phyloP scores from a whole-genome alignment of 106 monocot genomes.

The Hemerocallis citrina region DNA sequence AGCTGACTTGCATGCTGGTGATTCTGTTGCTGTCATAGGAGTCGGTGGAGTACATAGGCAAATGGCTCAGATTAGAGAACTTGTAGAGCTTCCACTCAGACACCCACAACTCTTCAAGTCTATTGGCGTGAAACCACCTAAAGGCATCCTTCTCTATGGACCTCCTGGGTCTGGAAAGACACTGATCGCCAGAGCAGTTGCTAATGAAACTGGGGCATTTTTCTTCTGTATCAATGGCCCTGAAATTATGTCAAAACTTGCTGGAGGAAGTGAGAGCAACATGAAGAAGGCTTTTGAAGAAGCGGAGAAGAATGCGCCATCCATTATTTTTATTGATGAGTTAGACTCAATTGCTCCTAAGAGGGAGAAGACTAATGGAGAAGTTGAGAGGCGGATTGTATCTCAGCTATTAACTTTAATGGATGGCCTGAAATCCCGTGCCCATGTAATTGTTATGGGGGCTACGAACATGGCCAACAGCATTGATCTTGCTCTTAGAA shows the following conservation, averaged over 20 bases:
- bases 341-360: conserved; percentile 87
- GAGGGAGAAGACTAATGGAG: conserved; percentile 86
- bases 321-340: conserved; percentile 29
- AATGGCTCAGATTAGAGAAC: conserved; percentile 88
- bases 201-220: conserved; percentile 28
- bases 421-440: conserved; percentile 81
- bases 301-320: conserved; percentile 28
- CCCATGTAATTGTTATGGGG: conserved; percentile 80
- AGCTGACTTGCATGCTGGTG: conserved; percentile 89
- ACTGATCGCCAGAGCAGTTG: conserved; percentile 22
- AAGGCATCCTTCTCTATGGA: conserved; percentile 24
- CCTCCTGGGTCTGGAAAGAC: conserved; percentile 34
- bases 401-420: conserved; percentile 84
- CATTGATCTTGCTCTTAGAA: conserved; percentile 89
- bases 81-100: conserved; percentile 82
- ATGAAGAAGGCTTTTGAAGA: conserved; percentile 29
- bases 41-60: conserved; percentile 87
- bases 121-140: conserved; percentile 25
- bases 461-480: conserved; percentile 89
- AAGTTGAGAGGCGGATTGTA: conserved; percentile 90
- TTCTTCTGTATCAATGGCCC: conserved; percentile 34
- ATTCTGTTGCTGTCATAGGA: conserved; percentile 91
- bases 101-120: conserved; percentile 91
- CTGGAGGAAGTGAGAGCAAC: conserved; percentile 29
- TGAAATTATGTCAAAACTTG: conserved; percentile 26